Conservation (phyloP, 371 early-diverging fungal species). For the Rhizopus arrhizus region DNA sequence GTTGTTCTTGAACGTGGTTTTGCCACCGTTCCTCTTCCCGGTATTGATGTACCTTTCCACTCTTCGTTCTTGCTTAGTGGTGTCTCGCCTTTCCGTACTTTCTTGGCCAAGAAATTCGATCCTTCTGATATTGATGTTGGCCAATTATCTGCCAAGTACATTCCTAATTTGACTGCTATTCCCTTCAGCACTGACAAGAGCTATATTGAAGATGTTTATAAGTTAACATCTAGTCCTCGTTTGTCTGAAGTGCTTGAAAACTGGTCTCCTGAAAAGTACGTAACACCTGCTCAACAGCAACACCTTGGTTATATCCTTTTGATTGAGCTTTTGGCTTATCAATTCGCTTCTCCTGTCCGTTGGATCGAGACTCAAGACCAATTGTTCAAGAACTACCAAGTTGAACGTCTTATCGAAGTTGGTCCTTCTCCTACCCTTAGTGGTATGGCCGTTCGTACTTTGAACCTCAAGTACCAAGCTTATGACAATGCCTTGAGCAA, state of each 20-base stretch:
- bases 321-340: conserved; percentile 92
- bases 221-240: conserved; percentile 73
- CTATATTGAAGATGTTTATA: conserved; percentile 79
- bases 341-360: conserved; percentile 92
- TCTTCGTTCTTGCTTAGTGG: conserved; percentile 89
- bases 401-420: conserved; percentile 89
- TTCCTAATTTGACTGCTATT: conserved; percentile 93
- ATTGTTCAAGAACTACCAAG: conserved; percentile 78
- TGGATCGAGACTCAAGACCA: conserved; percentile 99
- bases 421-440: conserved; percentile 89
- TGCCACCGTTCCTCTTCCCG: conserved; percentile 90
- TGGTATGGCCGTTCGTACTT: conserved; percentile 93
- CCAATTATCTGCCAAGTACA: conserved; percentile 81
- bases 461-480: conserved; percentile 95
- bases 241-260: conserved; percentile 78
- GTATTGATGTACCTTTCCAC: conserved; percentile 98
- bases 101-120: conserved; percentile 81
- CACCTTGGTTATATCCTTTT: conserved; percentile 83
- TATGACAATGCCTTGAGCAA: conserved; percentile 93
- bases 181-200: conserved; percentile 82
- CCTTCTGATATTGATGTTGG: conserved; percentile 78
- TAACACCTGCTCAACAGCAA: conserved; percentile 80
- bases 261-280: conserved; percentile 77
- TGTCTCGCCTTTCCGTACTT: conserved; percentile 90
- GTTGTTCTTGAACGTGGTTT: conserved; percentile 84